A percentile compares a stretch with the other conserved stretches of the same genome.
Conservation (phyloP, 495 filamentous ascomycete genomes). For the Trypethelium eluteriae region DNA sequence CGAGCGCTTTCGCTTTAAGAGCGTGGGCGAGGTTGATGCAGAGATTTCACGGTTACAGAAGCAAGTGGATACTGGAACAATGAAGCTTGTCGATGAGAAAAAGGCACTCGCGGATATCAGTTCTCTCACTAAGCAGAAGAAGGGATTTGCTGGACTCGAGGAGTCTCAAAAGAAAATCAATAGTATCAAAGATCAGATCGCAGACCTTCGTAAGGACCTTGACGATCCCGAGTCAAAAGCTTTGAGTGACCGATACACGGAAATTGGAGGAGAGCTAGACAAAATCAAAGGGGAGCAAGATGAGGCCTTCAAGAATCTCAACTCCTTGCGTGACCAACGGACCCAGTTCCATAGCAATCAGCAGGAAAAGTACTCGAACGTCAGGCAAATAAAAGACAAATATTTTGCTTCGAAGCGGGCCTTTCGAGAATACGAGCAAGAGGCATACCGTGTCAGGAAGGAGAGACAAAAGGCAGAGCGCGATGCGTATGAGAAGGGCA, state of each 20-base stretch:
- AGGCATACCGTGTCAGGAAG: conserved; percentile 61
- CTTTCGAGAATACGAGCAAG: conserved; percentile 69
- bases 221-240: conserved; percentile 91
- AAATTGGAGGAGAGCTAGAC: conserved; percentile 77
- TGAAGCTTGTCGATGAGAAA: conserved; percentile 95
- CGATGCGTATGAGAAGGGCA: conserved; percentile 62
- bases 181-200: conserved; percentile 72
- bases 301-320: conserved; percentile 74
- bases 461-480: conserved; percentile 75
- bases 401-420: conserved; percentile 73
- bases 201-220: conserved; percentile 72
- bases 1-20: conserved; percentile 72
- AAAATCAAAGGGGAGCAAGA: conserved; percentile 85
- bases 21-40: conserved; percentile 73
- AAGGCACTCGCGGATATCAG: conserved; percentile 79
- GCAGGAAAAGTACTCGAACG: conserved; percentile 68
- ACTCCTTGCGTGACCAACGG: conserved; percentile 79
- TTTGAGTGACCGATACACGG: conserved; percentile 72
- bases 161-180: conserved; percentile 77
- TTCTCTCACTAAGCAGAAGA: conserved; percentile 75
- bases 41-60: conserved; percentile 73
- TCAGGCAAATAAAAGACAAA: conserved; percentile 78
- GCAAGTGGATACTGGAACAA: conserved; percentile 73
- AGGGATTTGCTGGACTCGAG: conserved; percentile 78
- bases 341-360: conserved; percentile 73